Base-by-base conservation (phyloP, 768 basidiomycete genomes). In the Lentinula raphanica region DNA sequence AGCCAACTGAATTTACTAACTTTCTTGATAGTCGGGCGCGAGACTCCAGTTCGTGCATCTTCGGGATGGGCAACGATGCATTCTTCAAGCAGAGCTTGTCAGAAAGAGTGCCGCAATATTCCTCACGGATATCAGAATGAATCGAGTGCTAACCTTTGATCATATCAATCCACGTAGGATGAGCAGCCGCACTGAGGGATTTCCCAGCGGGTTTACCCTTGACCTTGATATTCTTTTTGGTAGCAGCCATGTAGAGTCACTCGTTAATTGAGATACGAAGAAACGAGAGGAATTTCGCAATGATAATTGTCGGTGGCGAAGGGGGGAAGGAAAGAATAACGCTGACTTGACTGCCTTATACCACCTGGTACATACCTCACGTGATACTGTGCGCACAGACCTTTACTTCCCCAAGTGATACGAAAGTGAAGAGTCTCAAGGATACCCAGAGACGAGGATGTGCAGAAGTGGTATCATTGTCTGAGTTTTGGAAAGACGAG, bases 1-100 rank as follows among this genome's bases (percentile, higher is more conserved):
- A n/a, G n/a, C n/a, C n/a, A n/a, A n/a, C n/a, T n/a, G n/a, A 58
- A 58, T 36, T 53, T 55, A 54, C 69, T 39, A 46, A 82, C 86
- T 78, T 75, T 92, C 85, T 96, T 96, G 77, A 95, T 89, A 28
- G 75, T 80, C 15, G 85, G 81, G 58, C 94, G 82, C 40, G 91
- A 93, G 61, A 93, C 92, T 64, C 91, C 92, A 54, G 73, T 63
- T 49, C 88, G 84, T 31, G 83, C 80, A 32, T 90, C 90, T 53
- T 87, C 86, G 38, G 83, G 83, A 70, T 87, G 78, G 31, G 80
- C 81, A 59, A 76, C 73, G 74, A 94, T 90, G 67, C 87, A 90
- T 74, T 92, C 90, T 61, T 17, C 54, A 45, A 49, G 23, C 35
- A 49, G 2, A 60, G 17, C 62, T 21, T 48, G 44, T 66, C 65